Evolutionary conservation across 257 asterid species (phyloP).

Genomic region (Capsicum pubescens): DNA sequence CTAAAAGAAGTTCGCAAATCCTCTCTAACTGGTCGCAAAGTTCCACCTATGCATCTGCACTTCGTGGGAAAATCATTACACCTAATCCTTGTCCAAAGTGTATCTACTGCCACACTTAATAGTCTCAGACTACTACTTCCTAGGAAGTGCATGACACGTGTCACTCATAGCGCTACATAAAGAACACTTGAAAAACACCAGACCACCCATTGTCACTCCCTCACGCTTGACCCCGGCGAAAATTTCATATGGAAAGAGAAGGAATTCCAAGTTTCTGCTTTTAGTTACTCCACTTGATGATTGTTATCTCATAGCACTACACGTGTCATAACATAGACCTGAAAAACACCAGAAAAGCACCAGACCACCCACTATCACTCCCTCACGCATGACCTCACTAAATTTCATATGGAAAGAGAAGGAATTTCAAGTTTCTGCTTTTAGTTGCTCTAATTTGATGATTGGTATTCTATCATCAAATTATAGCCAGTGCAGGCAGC

Average conservation of each 20-base stretch:
- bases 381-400: neutral
- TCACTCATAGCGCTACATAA: neutral
- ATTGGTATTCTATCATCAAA: neutral
- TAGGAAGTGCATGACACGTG: neutral
- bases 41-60: neutral
- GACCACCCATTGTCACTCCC: neutral
- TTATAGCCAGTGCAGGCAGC: neutral
- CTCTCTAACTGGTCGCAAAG: neutral
- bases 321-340: neutral
- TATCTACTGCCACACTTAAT: neutral
- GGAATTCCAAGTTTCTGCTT: neutral
- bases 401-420: neutral
- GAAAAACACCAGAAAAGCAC: neutral
- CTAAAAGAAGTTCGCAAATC: neutral
- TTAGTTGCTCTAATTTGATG: neutral
- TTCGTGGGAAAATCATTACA: neutral
- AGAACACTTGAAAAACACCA: neutral
- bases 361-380: neutral
- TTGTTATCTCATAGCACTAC: neutral
- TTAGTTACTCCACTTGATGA: neutral
- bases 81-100: neutral
- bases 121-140: conserved; percentile 9
- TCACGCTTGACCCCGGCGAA: neutral
- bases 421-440: neutral
- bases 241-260: neutral